phyloP scores from a whole-genome alignment of 352 stramenopile genomes.

The Pelagophyceae sp. region DNA sequence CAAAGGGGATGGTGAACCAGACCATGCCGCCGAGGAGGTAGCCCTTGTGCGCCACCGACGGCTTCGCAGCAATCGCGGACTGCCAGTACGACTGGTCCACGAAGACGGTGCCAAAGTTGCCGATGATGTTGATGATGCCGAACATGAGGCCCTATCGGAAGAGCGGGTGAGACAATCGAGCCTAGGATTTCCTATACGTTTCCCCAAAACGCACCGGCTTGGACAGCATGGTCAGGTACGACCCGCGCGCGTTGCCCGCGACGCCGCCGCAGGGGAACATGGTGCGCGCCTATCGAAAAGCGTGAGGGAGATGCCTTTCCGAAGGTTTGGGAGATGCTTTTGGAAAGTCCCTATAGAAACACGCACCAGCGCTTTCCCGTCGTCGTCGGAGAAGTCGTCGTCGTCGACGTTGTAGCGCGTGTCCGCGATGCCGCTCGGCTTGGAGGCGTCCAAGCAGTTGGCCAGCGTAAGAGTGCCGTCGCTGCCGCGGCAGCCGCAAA shows the following conservation, averaged over 20 bases:
- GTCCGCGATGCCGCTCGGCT: constrained; percentile 24
- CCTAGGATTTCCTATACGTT: too few relatives aligned
- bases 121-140: constrained; percentile 70
- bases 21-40: constrained; percentile 59
- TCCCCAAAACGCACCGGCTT: too few relatives aligned
- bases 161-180: too few relatives aligned
- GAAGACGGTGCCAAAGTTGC: constrained; percentile 73
- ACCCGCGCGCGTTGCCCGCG: constrained; percentile 47
- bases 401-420: constrained; percentile 50
- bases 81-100: constrained; percentile 72
- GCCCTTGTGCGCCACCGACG: constrained; percentile 49
- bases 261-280: constrained; percentile 53
- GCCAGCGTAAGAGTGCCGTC: background rate
- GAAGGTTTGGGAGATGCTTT: too few relatives aligned
- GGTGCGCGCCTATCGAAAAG: background rate
- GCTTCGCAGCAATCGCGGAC: constrained; percentile 60
- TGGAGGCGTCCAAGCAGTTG: constrained; percentile 13
- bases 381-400: constrained; percentile 40
- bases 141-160: constrained; percentile 74
- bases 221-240: constrained; percentile 66
- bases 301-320: too few relatives aligned
- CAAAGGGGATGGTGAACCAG: constrained; percentile 67
- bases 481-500: background rate
- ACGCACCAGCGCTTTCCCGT: constrained; percentile 28
- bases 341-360: too few relatives aligned